Evolutionary conservation across 108 stramenopile species (phyloP), one percentile per base, ranked within the genome.

Genomic region (Seminavis robusta): DNA sequence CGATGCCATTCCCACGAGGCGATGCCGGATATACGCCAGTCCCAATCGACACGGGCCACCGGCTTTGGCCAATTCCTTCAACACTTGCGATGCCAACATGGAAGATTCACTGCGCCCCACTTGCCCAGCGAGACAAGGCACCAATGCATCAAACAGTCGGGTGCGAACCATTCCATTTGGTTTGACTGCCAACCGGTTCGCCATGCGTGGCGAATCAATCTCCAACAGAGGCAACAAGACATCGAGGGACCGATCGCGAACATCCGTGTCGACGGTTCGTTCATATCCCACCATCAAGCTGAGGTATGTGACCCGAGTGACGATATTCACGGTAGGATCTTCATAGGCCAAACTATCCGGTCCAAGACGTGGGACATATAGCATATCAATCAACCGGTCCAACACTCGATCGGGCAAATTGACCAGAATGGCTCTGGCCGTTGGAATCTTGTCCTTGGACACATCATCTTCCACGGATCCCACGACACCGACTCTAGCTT

Each of bases 201-300:
- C 81, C 46, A 74, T 71, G 33, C 52, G 53, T 10, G 84, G 67
- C 25, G 81, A 71, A 44, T 71, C 71, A 32, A 91, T 49, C 24
- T 81, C 82, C 57, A 86, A 54, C 23, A 87, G 55, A 26, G 79
- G 82, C 24, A 83, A 81, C 39, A 92, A 61, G 1, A 92, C 63
- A 52, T 88, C 87, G 33, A 88, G 69, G 16, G 81, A 56, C 29
- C 90, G 80, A 69, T 92, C 90, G 39, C 90, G 80, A 19, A 92
- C 13, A 44, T 92, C 87, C 21, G 80, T 76, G 47, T 92, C 90
- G 8, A 92, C 71, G 4, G 83, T 77, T 8, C 73, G 67, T 55
- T 92, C 90, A 50, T 92, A 92, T 0, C 85, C 79, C 32, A 53
- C 48, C 47, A 73, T 48, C 23, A 88, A 45, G 39, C 84, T 88